Percentiles rank a stretch among this genome's conserved stretches.
Evolutionary conservation across 441 rosid species (phyloP).

Genomic region (Bocquillonia castaneifolia): DNA sequence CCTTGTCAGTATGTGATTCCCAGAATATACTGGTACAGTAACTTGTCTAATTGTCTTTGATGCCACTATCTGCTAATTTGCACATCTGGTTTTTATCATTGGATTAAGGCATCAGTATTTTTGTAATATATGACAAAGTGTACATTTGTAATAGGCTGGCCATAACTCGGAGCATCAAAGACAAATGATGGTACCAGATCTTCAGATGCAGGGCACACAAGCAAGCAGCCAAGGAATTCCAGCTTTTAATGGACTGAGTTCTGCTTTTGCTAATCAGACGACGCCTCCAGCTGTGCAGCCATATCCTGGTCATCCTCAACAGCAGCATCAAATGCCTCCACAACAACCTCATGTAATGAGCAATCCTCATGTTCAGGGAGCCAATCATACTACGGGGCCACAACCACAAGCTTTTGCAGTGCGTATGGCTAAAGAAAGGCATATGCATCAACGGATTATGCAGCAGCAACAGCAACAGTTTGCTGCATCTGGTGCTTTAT

Average conservation of each 20-base stretch:
- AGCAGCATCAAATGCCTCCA: conserved; percentile 66
- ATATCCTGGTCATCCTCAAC: conserved; percentile 65
- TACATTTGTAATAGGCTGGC: conserved; percentile 40
- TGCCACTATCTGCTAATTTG: neutral
- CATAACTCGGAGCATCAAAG: conserved; percentile 54
- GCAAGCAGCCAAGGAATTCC: conserved; percentile 64
- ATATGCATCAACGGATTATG: conserved; percentile 68
- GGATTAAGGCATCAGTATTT: neutral
- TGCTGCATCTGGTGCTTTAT: conserved; percentile 50
- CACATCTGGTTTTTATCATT: neutral
- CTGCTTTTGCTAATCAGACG: conserved; percentile 69
- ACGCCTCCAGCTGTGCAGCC: conserved; percentile 61
- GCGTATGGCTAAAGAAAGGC: conserved; percentile 67
- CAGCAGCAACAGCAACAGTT: conserved; percentile 70
- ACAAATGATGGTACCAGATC: conserved; percentile 58
- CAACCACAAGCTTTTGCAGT: conserved; percentile 73
- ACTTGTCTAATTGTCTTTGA: neutral
- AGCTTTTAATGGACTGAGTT: conserved; percentile 61
- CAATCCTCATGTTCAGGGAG: conserved; percentile 62
- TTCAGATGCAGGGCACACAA: conserved; percentile 70
- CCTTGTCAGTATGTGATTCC: neutral
- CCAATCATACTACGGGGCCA: conserved; percentile 57
- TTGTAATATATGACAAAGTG: conserved; percentile 6
- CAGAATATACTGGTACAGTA: neutral
- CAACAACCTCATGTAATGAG: conserved; percentile 61